Conservation (phyloP, 306 rosid species). For the Sesbania bispinosa region DNA sequence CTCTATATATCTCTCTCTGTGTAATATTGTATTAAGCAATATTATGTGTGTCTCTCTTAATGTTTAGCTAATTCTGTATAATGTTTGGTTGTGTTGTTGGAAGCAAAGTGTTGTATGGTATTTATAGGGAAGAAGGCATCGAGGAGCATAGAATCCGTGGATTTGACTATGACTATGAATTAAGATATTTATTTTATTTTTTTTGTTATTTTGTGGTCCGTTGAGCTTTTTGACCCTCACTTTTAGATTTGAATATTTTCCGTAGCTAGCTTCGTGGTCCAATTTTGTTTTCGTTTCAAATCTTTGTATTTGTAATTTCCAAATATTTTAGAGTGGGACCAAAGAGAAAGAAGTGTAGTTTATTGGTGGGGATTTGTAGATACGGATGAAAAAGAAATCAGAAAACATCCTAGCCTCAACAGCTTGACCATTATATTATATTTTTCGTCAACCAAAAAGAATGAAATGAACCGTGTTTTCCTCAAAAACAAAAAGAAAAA, state of each 20-base stretch:
- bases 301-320: not conserved
- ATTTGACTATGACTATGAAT: conserved; percentile 45
- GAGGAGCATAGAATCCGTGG: conserved; percentile 26
- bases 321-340: not conserved
- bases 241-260: conserved; percentile 1
- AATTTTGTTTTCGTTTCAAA: conserved; percentile 23
- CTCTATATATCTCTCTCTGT: not conserved
- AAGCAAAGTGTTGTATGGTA: conserved; percentile 9
- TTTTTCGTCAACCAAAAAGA: not conserved
- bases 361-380: not conserved
- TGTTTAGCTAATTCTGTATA: not conserved
- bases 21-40: too few relatives aligned
- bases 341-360: not conserved
- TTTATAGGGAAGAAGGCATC: conserved; percentile 38
- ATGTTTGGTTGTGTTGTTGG: conserved; percentile 10
- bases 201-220: not conserved
- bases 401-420: too few relatives aligned
- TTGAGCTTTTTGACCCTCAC: conserved; percentile 18
- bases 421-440: not conserved
- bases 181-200: too few relatives aligned
- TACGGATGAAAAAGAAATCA: too few relatives aligned
- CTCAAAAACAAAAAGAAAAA: not conserved
- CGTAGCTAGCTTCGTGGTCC: not conserved
- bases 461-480: not conserved
- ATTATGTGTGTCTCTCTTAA: not conserved